Conservation (phyloP, 768 basidiomycete genomes). For the Dictyophora rubrovolvata region DNA sequence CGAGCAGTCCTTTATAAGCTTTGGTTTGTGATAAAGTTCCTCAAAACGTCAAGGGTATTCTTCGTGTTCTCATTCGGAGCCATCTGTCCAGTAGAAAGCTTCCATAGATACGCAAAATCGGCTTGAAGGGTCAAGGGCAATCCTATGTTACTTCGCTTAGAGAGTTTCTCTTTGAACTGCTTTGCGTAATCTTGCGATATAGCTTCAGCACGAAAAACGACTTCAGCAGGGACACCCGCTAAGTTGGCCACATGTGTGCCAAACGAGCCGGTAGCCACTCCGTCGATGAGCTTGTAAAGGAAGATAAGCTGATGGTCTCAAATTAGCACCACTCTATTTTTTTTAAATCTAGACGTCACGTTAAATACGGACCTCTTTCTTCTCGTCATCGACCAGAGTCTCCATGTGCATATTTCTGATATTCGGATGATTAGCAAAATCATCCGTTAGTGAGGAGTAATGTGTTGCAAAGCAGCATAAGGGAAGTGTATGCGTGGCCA, state of each 20-base stretch:
- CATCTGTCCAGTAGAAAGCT: slow-evolving; percentile 9
- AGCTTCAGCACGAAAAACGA: slow-evolving; percentile 81
- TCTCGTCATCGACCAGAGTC: slow-evolving; percentile 86
- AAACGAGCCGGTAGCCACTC: slow-evolving; percentile 80
- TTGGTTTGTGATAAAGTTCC: neutral
- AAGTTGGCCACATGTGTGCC: slow-evolving; percentile 93
- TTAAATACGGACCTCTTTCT: slow-evolving; percentile 54
- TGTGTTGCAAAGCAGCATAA: slow-evolving; percentile 97
- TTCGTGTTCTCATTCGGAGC: neutral
- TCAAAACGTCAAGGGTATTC: neutral
- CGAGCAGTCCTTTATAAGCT: neutral
- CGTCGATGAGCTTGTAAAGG: slow-evolving; percentile 87
- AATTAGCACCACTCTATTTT: neutral
- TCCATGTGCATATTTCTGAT: slow-evolving; percentile 95
- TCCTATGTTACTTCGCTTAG: slow-evolving; percentile 32
- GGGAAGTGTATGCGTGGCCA: slow-evolving; percentile 86
- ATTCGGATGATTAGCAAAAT: slow-evolving; percentile 86
- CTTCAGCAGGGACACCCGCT: slow-evolving; percentile 78
- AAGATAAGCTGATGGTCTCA: slow-evolving; percentile 59
- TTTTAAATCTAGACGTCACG: neutral
- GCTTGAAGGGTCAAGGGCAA: slow-evolving; percentile 79
- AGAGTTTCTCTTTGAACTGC: slow-evolving; percentile 75
- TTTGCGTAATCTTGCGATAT: slow-evolving; percentile 81
- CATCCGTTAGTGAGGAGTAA: slow-evolving; percentile 91
- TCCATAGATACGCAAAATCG: slow-evolving; percentile 74